A percentile compares a stretch with the other conserved stretches of the same genome.
Evolutionary conservation across 129 eudicot species (phyloP).

Genomic region (Cynara cardunculus): DNA sequence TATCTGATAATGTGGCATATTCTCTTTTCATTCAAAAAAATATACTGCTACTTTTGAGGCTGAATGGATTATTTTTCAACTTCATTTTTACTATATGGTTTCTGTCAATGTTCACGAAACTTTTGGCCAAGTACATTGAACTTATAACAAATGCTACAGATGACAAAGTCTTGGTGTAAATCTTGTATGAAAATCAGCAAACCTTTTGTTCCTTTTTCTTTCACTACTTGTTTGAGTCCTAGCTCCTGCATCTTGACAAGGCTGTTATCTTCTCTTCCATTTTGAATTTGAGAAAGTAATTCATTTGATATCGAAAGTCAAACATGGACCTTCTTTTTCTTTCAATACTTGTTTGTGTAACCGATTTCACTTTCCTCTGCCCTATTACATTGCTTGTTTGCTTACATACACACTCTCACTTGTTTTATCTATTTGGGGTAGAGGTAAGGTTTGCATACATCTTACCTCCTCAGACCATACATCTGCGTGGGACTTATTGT

Average conservation of each 20-base stretch:
- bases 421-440: no score
- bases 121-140: not conserved
- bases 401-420: no score
- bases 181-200: not conserved
- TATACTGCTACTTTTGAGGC: not conserved
- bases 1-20: not conserved
- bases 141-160: not conserved
- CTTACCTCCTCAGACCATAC: no score
- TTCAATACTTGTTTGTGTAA: not conserved
- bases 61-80: not conserved
- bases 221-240: no score
- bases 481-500: no score
- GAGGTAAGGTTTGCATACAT: no score
- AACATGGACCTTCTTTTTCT: not conserved
- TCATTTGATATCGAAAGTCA: not conserved
- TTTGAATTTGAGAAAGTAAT: not conserved
- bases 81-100: not conserved
- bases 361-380: no score
- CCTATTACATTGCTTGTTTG: no score
- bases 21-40: not conserved
- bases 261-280: not conserved
- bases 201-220: not conserved
- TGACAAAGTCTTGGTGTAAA: not conserved
- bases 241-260: not conserved
- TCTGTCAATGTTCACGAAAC: not conserved